Percentiles rank a stretch among this genome's conserved stretches.
phyloP scores from a whole-genome alignment of 441 rosid genomes.

The Brassica hybrid region DNA sequence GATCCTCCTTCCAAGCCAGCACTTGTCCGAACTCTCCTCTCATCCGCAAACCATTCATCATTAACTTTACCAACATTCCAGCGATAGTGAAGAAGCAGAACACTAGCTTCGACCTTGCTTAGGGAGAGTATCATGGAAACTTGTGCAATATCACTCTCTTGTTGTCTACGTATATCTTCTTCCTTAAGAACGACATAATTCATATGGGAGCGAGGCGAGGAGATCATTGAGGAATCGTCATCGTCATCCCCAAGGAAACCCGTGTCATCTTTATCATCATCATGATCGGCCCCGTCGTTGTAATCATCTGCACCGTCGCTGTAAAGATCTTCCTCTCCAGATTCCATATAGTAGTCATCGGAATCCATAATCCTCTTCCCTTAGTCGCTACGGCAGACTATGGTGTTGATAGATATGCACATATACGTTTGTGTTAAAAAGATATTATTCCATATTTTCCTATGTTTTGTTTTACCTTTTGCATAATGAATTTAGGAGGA shows the following conservation, averaged over 20 bases:
- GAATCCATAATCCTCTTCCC: background rate
- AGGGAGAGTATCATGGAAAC: background rate
- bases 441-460: background rate
- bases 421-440: background rate
- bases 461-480: background rate
- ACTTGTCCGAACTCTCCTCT: conserved; percentile 8
- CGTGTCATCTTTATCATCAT: conserved; percentile 34
- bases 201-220: conserved; percentile 39
- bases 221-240: conserved; percentile 44
- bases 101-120: background rate
- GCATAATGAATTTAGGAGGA: background rate
- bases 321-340: conserved; percentile 70
- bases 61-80: conserved; percentile 9
- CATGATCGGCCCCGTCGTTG: conserved; percentile 38
- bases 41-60: conserved; percentile 17
- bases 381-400: background rate
- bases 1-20: background rate
- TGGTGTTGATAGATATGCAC: background rate
- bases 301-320: conserved; percentile 62
- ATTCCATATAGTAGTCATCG: conserved; percentile 53
- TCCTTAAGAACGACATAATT: conserved; percentile 7
- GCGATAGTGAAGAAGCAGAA: background rate
- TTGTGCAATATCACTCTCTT: conserved; percentile 4
- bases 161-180: conserved; percentile 13
- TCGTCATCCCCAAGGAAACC: conserved; percentile 41